These are phyloP conservation scores for Fulvia fulva DNA, from an alignment of 2,329 filamentous ascomycete genomes.

Conservation along the genomic window DNA sequence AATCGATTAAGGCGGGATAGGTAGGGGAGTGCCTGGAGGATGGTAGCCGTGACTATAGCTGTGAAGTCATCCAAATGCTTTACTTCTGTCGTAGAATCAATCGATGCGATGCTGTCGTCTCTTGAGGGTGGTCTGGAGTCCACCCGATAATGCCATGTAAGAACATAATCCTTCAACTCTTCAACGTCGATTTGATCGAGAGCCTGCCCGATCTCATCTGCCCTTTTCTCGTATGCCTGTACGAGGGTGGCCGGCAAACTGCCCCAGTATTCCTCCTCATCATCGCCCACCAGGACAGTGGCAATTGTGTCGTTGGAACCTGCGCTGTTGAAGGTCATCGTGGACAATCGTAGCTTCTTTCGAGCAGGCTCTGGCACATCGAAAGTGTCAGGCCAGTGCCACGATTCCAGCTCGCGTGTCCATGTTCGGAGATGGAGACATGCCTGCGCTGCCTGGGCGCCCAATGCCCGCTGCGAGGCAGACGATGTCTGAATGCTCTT, in stretches of 20 bases:
- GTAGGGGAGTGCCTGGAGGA: constrained; percentile 81
- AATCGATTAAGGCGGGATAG: constrained; percentile 68
- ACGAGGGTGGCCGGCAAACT: constrained; percentile 65
- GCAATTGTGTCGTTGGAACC: constrained; percentile 5
- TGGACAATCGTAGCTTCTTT: constrained; percentile 26
- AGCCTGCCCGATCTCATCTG: constrained; percentile 68
- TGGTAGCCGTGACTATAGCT: constrained; percentile 83
- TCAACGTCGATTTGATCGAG: constrained; percentile 72
- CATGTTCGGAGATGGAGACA: constrained; percentile 69
- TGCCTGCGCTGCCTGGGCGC: constrained; percentile 64
- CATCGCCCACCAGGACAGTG: constrained; percentile 1
- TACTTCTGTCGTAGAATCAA: constrained; percentile 20
- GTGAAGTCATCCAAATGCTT: constrained; percentile 76
- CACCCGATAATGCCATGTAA: constrained; percentile 68
- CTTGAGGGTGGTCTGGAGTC: constrained; percentile 45
- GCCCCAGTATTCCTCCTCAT: constrained; percentile 57
- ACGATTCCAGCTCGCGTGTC: constrained; percentile 66
- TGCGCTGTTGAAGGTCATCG: constrained; percentile 9
- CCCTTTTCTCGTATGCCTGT: constrained; percentile 63
- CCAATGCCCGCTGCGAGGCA: constrained; percentile 65
- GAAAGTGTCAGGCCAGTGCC: constrained; percentile 55
- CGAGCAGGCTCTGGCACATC: constrained; percentile 36
- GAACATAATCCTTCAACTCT: constrained; percentile 82
- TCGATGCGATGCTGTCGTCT: constrained; percentile 21
- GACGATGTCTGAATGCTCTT: constrained; percentile 61